phyloP scores from a whole-genome alignment of 2,329 filamentous ascomycete genomes.

The Epichloe scottii region DNA sequence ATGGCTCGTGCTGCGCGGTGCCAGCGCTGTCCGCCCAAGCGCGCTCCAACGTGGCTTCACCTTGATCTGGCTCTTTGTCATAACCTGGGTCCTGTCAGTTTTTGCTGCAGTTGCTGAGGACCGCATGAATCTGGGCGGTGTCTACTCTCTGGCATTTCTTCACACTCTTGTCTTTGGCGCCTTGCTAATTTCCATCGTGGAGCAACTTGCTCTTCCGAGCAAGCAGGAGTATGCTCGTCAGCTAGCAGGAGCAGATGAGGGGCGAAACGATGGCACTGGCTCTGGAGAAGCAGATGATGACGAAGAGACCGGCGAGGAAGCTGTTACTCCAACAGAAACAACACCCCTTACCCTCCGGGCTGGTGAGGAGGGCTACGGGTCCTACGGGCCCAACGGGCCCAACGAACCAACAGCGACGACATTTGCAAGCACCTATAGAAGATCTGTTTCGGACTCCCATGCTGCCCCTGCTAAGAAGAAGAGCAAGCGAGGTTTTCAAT shows the following conservation, averaged over 20 bases:
- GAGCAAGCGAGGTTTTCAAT: slow-evolving; percentile 16
- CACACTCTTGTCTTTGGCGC: slow-evolving; percentile 65
- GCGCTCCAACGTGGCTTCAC: slow-evolving; percentile 74
- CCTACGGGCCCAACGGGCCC: slow-evolving; percentile 18
- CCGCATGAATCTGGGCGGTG: slow-evolving; percentile 56
- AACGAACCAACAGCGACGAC: slow-evolving; percentile 32
- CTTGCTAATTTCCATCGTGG: slow-evolving; percentile 61
- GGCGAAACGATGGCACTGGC: slow-evolving; percentile 23
- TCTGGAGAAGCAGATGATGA: background rate
- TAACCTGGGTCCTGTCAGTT: slow-evolving; percentile 63
- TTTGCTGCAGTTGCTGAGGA: slow-evolving; percentile 64
- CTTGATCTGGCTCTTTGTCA: slow-evolving; percentile 70
- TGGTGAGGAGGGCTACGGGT: slow-evolving; percentile 20
- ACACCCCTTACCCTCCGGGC: slow-evolving; percentile 44
- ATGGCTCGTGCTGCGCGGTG: slow-evolving; percentile 72
- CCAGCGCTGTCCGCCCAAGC: slow-evolving; percentile 69
- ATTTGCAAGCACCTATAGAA: slow-evolving; percentile 43
- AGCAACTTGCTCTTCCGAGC: slow-evolving; percentile 63
- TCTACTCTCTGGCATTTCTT: slow-evolving; percentile 74
- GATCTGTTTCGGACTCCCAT: slow-evolving; percentile 25
- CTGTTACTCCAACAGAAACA: slow-evolving; percentile 33
- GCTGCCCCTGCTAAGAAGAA: slow-evolving; percentile 11
- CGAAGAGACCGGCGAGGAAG: slow-evolving; percentile 10
- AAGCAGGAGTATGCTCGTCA: slow-evolving; percentile 58
- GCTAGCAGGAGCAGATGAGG: slow-evolving; percentile 37